Evolutionary conservation across 2,329 filamentous ascomycete genomes (phyloP).

Genomic region (Myrmaecium sp.): DNA sequence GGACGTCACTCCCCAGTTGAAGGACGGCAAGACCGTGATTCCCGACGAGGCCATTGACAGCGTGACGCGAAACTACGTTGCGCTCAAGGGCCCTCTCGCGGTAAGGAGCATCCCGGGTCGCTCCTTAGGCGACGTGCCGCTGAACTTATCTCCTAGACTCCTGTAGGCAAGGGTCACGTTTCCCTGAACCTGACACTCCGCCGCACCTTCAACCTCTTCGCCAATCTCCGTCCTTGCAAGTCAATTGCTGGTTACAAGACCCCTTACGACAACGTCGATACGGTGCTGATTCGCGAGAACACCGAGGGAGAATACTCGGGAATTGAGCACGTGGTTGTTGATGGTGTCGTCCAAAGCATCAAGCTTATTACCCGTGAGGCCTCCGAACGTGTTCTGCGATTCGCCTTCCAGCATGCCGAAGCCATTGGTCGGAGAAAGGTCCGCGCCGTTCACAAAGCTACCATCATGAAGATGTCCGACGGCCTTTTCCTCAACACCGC

Average conservation of each 20-base stretch:
- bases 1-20: constrained; percentile 84
- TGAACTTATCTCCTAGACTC: constrained; percentile 43
- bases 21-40: constrained; percentile 91
- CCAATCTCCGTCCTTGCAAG: constrained; percentile 95
- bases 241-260: constrained; percentile 97
- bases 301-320: constrained; percentile 99
- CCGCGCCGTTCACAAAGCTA: constrained; percentile 96
- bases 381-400: constrained; percentile 87
- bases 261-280: constrained; percentile 92
- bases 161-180: constrained; percentile 96
- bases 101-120: constrained; percentile 34
- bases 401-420: constrained; percentile 95
- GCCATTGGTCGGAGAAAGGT: constrained; percentile 92
- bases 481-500: constrained; percentile 90
- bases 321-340: constrained; percentile 95
- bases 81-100: constrained; percentile 93
- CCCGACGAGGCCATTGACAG: constrained; percentile 84
- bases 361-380: constrained; percentile 97
- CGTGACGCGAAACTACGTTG: constrained; percentile 89
- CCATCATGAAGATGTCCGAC: constrained; percentile 99
- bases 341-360: constrained; percentile 97
- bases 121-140: constrained; percentile 2
- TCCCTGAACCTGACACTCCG: constrained; percentile 97
- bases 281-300: constrained; percentile 96
- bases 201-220: constrained; percentile 98